Conservation (phyloP, 1,139 yeast species). For the Suhomyces ambrosiae region DNA sequence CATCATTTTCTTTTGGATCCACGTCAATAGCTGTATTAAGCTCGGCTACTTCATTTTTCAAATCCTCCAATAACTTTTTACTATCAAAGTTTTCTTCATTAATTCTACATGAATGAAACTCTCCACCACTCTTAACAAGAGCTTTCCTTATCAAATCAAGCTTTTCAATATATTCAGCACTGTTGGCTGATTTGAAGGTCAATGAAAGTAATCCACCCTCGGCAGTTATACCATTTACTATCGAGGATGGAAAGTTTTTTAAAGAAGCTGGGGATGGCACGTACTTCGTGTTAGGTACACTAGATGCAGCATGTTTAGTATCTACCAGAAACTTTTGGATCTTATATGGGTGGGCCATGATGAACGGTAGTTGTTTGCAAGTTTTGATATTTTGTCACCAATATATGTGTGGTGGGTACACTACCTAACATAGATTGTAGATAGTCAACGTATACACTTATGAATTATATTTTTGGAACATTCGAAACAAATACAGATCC, state of each 20-base stretch:
- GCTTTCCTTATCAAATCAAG: slow-evolving; percentile 31
- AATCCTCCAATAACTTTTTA: slow-evolving; percentile 17
- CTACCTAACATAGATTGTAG: neutral
- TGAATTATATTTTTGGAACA: too few species aligned
- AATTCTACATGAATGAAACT: slow-evolving; percentile 17
- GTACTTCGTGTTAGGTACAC: slow-evolving; percentile 31
- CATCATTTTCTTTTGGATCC: neutral
- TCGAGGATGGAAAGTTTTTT: slow-evolving; percentile 42
- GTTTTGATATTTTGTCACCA: neutral
- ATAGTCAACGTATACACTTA: too few species aligned
- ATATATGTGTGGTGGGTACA: neutral
- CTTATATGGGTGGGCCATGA: slow-evolving; percentile 10
- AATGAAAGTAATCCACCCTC: slow-evolving; percentile 49
- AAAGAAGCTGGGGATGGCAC: slow-evolving; percentile 38
- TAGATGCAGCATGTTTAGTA: slow-evolving; percentile 7
- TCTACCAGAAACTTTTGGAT: slow-evolving; percentile 12
- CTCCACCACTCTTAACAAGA: slow-evolving; percentile 9
- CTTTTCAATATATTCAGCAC: slow-evolving; percentile 42
- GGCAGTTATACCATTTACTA: slow-evolving; percentile 45
- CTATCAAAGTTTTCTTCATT: slow-evolving; percentile 24
- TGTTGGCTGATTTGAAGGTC: slow-evolving; percentile 46
- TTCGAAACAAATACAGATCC: too few species aligned
- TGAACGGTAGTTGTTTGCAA: slow-evolving; percentile 1
- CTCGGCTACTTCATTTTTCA: slow-evolving; percentile 24
- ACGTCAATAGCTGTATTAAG: slow-evolving; percentile 9